phyloP scores from a whole-genome alignment of 805 yeast species.

The Candida ulmi region DNA sequence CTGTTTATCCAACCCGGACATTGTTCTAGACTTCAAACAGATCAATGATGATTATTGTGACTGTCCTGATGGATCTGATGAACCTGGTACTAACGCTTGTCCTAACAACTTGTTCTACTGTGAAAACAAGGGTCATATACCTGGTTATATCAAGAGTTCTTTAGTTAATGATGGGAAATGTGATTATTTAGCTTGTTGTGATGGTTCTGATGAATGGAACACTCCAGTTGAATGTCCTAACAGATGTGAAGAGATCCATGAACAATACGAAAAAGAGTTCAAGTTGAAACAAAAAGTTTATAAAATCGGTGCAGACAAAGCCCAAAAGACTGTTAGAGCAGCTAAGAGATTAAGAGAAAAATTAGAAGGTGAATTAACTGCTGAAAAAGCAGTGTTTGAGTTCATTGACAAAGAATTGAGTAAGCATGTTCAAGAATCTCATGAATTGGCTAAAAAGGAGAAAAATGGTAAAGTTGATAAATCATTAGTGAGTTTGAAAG shows the following conservation, averaged over 20 bases:
- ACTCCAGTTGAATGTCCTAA: conserved; percentile 20
- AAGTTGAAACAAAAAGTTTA: conserved; percentile 7
- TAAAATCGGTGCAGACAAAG: conserved; percentile 15
- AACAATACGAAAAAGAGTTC: conserved; percentile 11
- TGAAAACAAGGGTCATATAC: conserved; percentile 63
- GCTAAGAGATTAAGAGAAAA: conserved; percentile 20
- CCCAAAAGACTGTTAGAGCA: conserved; percentile 12
- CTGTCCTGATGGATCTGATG: conserved; percentile 97
- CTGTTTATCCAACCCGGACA: conserved; percentile 66
- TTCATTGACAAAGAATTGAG: conserved; percentile 8
- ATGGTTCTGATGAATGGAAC: conserved; percentile 78
- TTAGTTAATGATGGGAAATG: conserved; percentile 87
- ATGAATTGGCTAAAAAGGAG: conserved; percentile 2
- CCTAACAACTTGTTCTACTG: conserved; percentile 56
- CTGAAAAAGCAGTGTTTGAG: conserved; percentile 1
- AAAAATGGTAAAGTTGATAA: conserved; percentile 9
- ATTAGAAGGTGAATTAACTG: conserved; percentile 23
- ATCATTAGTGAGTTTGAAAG: conserved; percentile 13
- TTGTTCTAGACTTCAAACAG: conserved; percentile 51
- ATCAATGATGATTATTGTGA: conserved; percentile 91
- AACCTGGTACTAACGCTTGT: conserved; percentile 93
- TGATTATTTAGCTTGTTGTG: conserved; percentile 87
- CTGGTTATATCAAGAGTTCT: conserved; percentile 56
- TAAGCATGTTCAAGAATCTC: conserved; percentile 1
- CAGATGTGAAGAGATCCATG: conserved; percentile 24